These are phyloP conservation scores for Alternaria consortialis DNA, from an alignment of 2,329 filamentous ascomycete species.

Conservation along the genomic window DNA sequence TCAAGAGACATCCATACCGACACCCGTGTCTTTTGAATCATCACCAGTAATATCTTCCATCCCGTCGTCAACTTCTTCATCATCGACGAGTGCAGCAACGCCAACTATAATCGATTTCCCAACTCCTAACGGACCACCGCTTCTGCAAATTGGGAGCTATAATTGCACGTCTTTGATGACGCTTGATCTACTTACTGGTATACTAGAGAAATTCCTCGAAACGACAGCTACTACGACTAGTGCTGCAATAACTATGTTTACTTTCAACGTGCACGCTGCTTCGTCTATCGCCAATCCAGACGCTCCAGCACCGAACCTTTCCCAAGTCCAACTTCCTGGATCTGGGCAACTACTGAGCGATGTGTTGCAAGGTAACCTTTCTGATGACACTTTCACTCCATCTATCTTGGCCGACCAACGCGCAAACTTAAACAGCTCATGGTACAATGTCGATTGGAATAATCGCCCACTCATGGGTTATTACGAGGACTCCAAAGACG, in stretches of 20 bases:
- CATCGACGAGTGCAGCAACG: slow-evolving; percentile 22
- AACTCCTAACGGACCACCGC: slow-evolving; percentile 33
- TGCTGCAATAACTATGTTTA: slow-evolving; percentile 63
- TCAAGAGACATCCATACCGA: slow-evolving; percentile 21
- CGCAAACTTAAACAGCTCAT: slow-evolving; percentile 65
- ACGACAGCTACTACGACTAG: slow-evolving; percentile 64
- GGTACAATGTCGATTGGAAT: slow-evolving; percentile 57
- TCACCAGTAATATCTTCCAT: slow-evolving; percentile 4
- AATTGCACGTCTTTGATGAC: slow-evolving; percentile 64
- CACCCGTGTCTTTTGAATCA: neutral
- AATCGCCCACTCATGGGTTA: slow-evolving; percentile 63
- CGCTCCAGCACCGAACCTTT: slow-evolving; percentile 53
- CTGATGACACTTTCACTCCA: slow-evolving; percentile 64
- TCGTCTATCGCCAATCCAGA: slow-evolving; percentile 48
- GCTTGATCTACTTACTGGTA: slow-evolving; percentile 58
- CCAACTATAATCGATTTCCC: slow-evolving; percentile 30
- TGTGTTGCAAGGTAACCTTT: slow-evolving; percentile 59
- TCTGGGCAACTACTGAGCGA: slow-evolving; percentile 57
- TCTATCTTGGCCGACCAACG: slow-evolving; percentile 60
- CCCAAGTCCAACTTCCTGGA: slow-evolving; percentile 56
- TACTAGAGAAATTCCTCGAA: slow-evolving; percentile 64
- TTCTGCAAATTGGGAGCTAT: slow-evolving; percentile 61
- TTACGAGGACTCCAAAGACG: slow-evolving; percentile 55
- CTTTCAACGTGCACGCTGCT: slow-evolving; percentile 69
- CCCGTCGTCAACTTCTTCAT: slow-evolving; percentile 7